These are phyloP conservation scores for Candida pseudoglaebosa DNA, from an alignment of 805 yeast genomes.

Conservation along the genomic window DNA sequence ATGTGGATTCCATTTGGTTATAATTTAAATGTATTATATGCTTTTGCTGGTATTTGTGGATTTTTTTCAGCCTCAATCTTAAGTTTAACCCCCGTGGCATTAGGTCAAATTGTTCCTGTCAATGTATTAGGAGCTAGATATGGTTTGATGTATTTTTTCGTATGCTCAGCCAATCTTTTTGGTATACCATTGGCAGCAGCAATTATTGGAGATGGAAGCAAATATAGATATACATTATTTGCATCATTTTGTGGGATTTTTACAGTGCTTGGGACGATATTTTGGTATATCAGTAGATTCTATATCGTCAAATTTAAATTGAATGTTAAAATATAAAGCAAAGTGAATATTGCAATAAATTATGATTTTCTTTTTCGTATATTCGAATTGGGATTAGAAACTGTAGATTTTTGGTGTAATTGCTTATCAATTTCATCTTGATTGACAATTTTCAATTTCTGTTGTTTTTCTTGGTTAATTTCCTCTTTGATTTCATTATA, in stretches of 20 bases:
- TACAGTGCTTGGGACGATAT: slow-evolving; percentile 20
- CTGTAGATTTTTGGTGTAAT: not conserved
- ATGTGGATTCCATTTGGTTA: slow-evolving; percentile 70
- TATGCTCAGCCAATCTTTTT: slow-evolving; percentile 39
- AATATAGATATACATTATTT: slow-evolving; percentile 26
- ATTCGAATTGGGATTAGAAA: not conserved
- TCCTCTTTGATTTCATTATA: slow-evolving; percentile 10
- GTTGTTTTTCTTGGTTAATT: slow-evolving; percentile 2
- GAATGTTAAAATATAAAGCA: slow-evolving; percentile 19
- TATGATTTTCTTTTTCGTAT: slow-evolving; percentile 3
- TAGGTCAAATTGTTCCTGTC: slow-evolving; percentile 61
- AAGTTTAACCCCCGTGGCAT: slow-evolving; percentile 64
- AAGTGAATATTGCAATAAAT: too few species aligned
- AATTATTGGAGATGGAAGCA: slow-evolving; percentile 30
- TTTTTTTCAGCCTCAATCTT: slow-evolving; percentile 59
- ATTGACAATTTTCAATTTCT: slow-evolving; percentile 6
- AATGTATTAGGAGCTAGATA: slow-evolving; percentile 64
- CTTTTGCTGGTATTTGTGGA: slow-evolving; percentile 54
- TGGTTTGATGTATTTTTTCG: slow-evolving; percentile 62
- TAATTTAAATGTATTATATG: slow-evolving; percentile 38
- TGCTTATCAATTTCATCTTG: slow-evolving; percentile 4
- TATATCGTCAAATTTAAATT: slow-evolving; percentile 25
- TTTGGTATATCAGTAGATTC: slow-evolving; percentile 30
- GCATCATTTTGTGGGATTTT: slow-evolving; percentile 30
- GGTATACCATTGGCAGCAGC: slow-evolving; percentile 36